A percentile compares a stretch with the other conserved stretches of the same genome.
Conservation (phyloP, 1,284 basidiomycete species). For the Neolentinus lepideus region DNA sequence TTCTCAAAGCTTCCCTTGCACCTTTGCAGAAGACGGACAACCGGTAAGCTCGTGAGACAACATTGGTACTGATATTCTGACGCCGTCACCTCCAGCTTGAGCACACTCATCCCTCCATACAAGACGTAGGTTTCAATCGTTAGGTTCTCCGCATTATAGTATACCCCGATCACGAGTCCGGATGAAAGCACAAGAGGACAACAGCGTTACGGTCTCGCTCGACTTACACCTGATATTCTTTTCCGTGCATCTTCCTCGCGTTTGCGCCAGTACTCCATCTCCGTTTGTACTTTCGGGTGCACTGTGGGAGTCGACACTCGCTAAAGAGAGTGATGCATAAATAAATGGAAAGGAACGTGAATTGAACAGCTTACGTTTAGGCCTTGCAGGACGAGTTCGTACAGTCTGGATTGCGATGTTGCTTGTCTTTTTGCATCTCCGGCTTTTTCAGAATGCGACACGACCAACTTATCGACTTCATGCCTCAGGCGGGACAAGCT, state of each 20-base stretch:
- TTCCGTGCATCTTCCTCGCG: slow-evolving; percentile 48
- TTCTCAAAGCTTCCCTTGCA: slow-evolving; percentile 67
- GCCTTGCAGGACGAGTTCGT: slow-evolving; percentile 71
- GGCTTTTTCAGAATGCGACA: slow-evolving; percentile 63
- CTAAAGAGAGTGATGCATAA: slow-evolving; percentile 2
- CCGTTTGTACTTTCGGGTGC: slow-evolving; percentile 49
- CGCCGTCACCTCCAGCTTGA: slow-evolving; percentile 8
- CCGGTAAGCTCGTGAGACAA: neutral
- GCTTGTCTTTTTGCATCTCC: slow-evolving; percentile 56
- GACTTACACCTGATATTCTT: slow-evolving; percentile 26
- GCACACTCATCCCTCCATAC: slow-evolving; percentile 22
- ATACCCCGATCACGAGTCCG: slow-evolving; percentile 1
- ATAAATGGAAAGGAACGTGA: neutral
- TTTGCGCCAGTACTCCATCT: slow-evolving; percentile 53
- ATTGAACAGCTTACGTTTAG: slow-evolving; percentile 53
- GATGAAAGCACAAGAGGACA: neutral
- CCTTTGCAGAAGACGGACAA: slow-evolving; percentile 31
- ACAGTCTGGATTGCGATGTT: slow-evolving; percentile 66
- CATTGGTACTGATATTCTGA: neutral
- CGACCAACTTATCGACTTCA: slow-evolving; percentile 78
- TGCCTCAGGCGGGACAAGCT: slow-evolving; percentile 83
- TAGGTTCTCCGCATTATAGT: slow-evolving; percentile 1
- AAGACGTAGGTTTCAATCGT: slow-evolving; percentile 12
- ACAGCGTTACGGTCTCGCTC: slow-evolving; percentile 1
- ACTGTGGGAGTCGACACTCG: slow-evolving; percentile 27